Conservation (phyloP, 441 rosid genomes). For the Sinapis alba region DNA sequence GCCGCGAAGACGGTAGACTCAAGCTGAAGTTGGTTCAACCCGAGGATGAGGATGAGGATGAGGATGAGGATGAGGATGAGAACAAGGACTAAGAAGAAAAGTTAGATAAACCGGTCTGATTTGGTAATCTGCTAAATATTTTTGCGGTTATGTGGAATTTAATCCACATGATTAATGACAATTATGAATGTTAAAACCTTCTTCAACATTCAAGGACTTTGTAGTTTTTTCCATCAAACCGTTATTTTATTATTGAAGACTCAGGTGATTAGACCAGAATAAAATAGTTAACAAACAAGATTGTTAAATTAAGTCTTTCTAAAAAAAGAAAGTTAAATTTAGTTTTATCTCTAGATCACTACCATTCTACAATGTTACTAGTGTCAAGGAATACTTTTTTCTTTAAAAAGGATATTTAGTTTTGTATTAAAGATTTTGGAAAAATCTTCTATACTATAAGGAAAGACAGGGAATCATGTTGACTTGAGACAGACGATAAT, state of each 20-base stretch:
- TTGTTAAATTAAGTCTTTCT: too few relatives aligned
- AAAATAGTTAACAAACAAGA: too few relatives aligned
- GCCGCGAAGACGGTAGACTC: constrained; percentile 79
- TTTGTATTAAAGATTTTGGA: background rate
- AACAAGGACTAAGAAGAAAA: too few relatives aligned
- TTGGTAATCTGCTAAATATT: background rate
- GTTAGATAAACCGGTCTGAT: constrained; percentile 21
- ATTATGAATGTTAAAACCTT: constrained; percentile 1
- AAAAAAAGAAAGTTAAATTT: too few relatives aligned
- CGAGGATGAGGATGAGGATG: constrained; percentile 46
- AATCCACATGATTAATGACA: background rate
- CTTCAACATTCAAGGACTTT: too few relatives aligned
- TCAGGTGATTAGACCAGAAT: too few relatives aligned
- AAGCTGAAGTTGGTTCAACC: constrained; percentile 69
- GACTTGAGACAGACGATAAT: background rate
- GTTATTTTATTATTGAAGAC: too few relatives aligned
- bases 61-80: constrained; percentile 3
- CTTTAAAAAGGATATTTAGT: background rate
- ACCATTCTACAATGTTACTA: background rate
- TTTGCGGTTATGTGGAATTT: background rate
- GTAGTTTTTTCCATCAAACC: too few relatives aligned
- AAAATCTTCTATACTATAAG: background rate
- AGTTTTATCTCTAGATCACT: background rate
- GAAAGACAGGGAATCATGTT: background rate
- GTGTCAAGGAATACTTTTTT: background rate